phyloP scores from a whole-genome alignment of 202 grass and related monocot genomes.

The Bolboschoenoplectus hybrid region DNA sequence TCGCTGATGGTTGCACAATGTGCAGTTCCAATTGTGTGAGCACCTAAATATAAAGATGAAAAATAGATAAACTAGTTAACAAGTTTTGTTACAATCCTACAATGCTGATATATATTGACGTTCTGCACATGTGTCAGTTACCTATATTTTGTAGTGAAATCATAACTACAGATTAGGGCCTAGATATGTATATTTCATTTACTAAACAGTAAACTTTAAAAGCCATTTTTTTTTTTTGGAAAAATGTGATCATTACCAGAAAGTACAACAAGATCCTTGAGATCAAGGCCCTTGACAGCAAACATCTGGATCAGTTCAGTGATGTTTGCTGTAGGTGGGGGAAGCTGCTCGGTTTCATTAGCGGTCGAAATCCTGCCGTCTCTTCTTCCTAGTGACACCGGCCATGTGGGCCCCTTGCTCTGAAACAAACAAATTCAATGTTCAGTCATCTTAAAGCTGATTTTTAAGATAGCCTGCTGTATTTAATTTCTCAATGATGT shows the following conservation, averaged over 20 bases:
- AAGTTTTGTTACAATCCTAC: too few relatives aligned
- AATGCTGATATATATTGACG: too few relatives aligned
- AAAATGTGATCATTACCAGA: neutral
- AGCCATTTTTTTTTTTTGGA: too few relatives aligned
- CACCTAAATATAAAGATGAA: conserved; percentile 43
- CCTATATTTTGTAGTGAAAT: too few relatives aligned
- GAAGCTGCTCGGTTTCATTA: conserved; percentile 51
- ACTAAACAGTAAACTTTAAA: too few relatives aligned
- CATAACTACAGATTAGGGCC: too few relatives aligned
- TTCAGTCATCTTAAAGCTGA: neutral
- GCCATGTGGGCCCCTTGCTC: conserved; percentile 44
- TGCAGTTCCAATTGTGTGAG: conserved; percentile 65
- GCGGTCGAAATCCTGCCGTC: conserved; percentile 54
- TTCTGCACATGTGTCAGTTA: too few relatives aligned
- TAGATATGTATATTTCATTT: too few relatives aligned
- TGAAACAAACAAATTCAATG: conserved; percentile 12
- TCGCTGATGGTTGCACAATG: conserved; percentile 55
- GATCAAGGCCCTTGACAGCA: conserved; percentile 52
- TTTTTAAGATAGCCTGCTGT: neutral
- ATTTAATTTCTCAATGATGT: neutral
- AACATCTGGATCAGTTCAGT: conserved; percentile 51
- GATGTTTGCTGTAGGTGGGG: conserved; percentile 53
- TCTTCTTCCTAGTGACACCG: conserved; percentile 48
- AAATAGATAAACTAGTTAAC: neutral
- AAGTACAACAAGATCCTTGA: conserved; percentile 52